phyloP scores from a whole-genome alignment of 1,284 basidiomycete species.

The Tylopilus sp. region DNA sequence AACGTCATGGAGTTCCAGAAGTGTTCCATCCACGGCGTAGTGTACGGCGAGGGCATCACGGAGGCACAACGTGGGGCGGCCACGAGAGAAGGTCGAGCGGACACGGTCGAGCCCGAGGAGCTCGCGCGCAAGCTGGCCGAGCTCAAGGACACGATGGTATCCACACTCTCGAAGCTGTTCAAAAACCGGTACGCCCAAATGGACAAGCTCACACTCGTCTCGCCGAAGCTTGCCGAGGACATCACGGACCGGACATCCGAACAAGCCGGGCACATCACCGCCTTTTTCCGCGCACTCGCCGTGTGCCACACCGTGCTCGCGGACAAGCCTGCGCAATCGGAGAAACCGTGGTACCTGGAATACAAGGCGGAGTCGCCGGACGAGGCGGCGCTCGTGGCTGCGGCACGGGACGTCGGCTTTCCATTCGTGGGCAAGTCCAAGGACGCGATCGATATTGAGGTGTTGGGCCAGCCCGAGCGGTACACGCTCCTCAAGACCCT shows the following conservation, averaged over 20 bases:
- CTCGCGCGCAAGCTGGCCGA: conserved; percentile 62
- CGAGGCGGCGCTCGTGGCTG: conserved; percentile 90
- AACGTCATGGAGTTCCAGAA: conserved; percentile 99
- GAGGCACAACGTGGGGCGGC: conserved; percentile 94
- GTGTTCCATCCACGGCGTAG: conserved; percentile 82
- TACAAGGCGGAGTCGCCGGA: conserved; percentile 98
- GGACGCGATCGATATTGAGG: conserved; percentile 83
- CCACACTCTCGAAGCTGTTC: conserved; percentile 72
- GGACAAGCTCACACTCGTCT: conserved; percentile 86
- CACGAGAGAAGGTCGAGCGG: conserved; percentile 73
- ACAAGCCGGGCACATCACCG: conserved; percentile 70
- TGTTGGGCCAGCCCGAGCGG: conserved; percentile 84
- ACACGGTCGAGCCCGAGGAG: conserved; percentile 66
- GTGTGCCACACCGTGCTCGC: conserved; percentile 91
- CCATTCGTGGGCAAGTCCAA: conserved; percentile 82
- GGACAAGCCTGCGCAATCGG: conserved; percentile 66
- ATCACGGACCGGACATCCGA: conserved; percentile 60
- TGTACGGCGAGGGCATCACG: conserved; percentile 92
- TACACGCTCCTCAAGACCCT: conserved; percentile 80
- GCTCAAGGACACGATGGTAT: conserved; percentile 80
- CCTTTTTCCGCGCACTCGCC: conserved; percentile 90
- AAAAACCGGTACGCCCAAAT: conserved; percentile 87
- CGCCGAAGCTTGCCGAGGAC: conserved; percentile 79
- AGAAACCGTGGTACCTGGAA: conserved; percentile 68
- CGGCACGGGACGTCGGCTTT: conserved; percentile 91